Conservation (phyloP, 1,284 basidiomycete genomes). For the Cutaneotrichosporon cutaneum region DNA sequence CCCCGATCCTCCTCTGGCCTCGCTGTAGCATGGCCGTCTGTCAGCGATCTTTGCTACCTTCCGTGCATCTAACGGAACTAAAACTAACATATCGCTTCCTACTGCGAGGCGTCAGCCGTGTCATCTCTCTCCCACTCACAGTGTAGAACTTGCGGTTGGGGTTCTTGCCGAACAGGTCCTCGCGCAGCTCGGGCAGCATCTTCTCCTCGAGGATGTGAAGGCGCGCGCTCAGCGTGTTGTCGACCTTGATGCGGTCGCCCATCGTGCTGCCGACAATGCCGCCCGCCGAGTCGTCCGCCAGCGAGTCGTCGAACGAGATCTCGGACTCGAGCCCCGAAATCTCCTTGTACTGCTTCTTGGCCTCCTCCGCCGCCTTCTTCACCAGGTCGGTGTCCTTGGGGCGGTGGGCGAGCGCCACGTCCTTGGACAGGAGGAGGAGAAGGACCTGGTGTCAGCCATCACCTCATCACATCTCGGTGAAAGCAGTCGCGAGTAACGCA, state of each 20-base stretch:
- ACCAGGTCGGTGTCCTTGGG: conserved; percentile 46
- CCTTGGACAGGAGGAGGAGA: conserved; percentile 67
- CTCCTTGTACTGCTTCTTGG: conserved; percentile 47
- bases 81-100: conserved; percentile 7
- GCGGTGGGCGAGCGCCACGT: conserved; percentile 53
- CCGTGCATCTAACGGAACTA: conserved; percentile 20
- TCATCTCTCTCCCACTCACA: conserved; percentile 36
- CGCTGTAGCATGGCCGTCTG: neutral
- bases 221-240: conserved; percentile 89
- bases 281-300: conserved; percentile 77
- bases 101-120: conserved; percentile 13
- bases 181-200: conserved; percentile 90
- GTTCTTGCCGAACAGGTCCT: conserved; percentile 79
- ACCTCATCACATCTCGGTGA: neutral
- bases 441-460: conserved; percentile 53
- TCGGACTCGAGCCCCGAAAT: conserved; percentile 66
- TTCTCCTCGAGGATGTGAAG: conserved; percentile 81
- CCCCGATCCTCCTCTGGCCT: neutral
- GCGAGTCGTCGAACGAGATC: conserved; percentile 63
- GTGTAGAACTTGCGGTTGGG: conserved; percentile 81
- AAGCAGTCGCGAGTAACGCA: conserved; percentile 33
- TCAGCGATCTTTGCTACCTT: neutral
- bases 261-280: conserved; percentile 75
- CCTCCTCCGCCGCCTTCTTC: conserved; percentile 38
- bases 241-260: conserved; percentile 73